A percentile compares a stretch with the other conserved stretches of the same genome.
These are phyloP conservation scores for Agapanthus africanus DNA, from an alignment of 106 monocot genomes.

Conservation along the genomic window DNA sequence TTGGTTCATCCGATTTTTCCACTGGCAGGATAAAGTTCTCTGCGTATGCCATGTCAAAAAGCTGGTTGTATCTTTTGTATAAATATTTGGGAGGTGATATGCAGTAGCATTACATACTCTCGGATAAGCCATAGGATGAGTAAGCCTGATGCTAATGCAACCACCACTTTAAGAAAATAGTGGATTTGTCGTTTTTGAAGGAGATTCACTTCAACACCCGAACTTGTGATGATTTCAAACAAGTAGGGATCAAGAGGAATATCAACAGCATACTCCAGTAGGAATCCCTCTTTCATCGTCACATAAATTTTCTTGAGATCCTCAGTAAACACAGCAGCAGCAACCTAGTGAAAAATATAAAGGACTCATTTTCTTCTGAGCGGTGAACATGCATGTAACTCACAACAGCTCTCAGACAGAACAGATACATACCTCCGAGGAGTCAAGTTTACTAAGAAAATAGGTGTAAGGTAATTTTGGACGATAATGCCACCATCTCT, in stretches of 20 bases:
- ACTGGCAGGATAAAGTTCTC: slow-evolving; percentile 89
- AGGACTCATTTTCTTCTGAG: too few relatives aligned
- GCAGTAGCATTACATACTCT: slow-evolving; percentile 74
- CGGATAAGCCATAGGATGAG: slow-evolving; percentile 69
- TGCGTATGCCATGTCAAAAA: slow-evolving; percentile 85
- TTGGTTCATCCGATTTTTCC: slow-evolving; percentile 40
- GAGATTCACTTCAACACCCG: slow-evolving; percentile 82
- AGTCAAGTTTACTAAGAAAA: slow-evolving; percentile 80
- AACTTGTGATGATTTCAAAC: slow-evolving; percentile 71
- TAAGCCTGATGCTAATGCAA: slow-evolving; percentile 65
- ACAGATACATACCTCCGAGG: slow-evolving; percentile 53
- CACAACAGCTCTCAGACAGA: background rate
- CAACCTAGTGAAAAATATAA: too few relatives aligned
- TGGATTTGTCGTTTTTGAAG: slow-evolving; percentile 70
- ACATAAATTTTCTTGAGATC: slow-evolving; percentile 81
- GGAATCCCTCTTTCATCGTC: slow-evolving; percentile 93
- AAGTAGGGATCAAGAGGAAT: slow-evolving; percentile 86
- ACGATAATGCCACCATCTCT: slow-evolving; percentile 92
- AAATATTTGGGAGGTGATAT: slow-evolving; percentile 61
- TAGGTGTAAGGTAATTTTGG: slow-evolving; percentile 84
- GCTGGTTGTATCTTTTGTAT: slow-evolving; percentile 82
- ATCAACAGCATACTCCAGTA: slow-evolving; percentile 81
- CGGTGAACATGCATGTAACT: background rate
- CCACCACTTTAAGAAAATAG: slow-evolving; percentile 67
- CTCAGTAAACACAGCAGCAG: slow-evolving; percentile 74